Base-by-base conservation (phyloP, 2,329 filamentous ascomycete species). In the Septoria petroselini region DNA sequence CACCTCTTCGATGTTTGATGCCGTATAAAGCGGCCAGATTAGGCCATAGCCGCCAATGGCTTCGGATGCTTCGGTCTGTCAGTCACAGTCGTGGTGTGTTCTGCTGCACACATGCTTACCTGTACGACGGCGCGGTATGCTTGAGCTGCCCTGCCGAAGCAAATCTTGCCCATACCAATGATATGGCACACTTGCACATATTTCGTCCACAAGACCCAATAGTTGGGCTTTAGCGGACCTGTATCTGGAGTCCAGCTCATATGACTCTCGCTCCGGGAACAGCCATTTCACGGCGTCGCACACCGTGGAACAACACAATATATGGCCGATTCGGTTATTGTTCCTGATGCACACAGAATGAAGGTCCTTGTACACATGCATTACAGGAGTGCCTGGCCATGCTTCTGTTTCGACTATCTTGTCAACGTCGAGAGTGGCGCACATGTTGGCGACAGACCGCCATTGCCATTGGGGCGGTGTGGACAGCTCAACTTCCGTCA, bases 161-260 rank as follows among this genome's bases (percentile, higher is more conserved):
- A 40, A 15, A 3, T 48, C 33, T 11, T 17, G 17, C 8, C 45
- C 50, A 25, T 53, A 46, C 15, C 44, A 25, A n/a, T 47, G 46
- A 25, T 47, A 54, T 12, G 51, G 38, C 5, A 50, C 46, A 25
- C 46, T 54, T 18, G 30, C 41, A 33, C 51, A 54, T 25, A 54
- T 47, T 2, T 50, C 41, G 15, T 50, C 50, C 4, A 50, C 46
- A 3, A 46, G 25, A 1, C 7, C 31, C 15, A 50, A 46, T 8
- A 53, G 41, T 2, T 45, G 40, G 6, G 17, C 15, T 38, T 25
- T 45, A 1, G 51, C 41, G n/a, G 18, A 19, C 9, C 30, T 9
- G 33, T 34, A 53, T 18, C 41, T 39, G 15, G 35, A 21, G 14
- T 53, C 51, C 17, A 30, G 14, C 7, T n/a, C 18, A 14, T 19